Conservation (phyloP, 2,329 filamentous ascomycete genomes). For the Fusarium bulbicola region DNA sequence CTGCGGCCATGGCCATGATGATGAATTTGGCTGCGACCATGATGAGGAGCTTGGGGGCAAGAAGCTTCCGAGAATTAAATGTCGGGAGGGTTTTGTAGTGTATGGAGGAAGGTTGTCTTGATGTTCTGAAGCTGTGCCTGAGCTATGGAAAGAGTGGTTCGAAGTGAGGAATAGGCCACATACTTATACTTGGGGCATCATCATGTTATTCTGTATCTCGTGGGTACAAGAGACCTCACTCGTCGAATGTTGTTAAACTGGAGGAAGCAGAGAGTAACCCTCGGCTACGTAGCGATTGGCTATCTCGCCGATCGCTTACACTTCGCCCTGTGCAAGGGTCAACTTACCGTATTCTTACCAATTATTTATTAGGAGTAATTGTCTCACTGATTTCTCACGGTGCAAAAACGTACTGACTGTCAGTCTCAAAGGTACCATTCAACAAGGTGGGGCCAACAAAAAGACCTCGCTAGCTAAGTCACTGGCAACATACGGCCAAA, state of each 20-base stretch:
- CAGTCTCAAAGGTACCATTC: not conserved
- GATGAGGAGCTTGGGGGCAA: not conserved
- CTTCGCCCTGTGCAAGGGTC: accelerated
- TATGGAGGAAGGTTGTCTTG: no score
- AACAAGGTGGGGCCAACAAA: not conserved
- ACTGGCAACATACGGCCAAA: not conserved
- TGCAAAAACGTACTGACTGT: not conserved
- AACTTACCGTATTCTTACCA: not conserved
- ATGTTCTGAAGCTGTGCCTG: not conserved
- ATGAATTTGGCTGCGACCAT: not conserved
- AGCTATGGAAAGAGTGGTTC: not conserved
- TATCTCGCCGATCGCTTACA: not conserved
- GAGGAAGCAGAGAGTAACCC: not conserved
- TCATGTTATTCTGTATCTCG: not conserved
- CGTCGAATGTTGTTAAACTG: not conserved
- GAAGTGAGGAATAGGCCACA: no score
- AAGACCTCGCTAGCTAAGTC: not conserved
- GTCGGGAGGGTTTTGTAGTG: no score
- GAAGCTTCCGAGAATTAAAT: not conserved
- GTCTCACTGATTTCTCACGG: not conserved
- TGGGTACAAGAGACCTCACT: not conserved
- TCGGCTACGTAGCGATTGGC: not conserved
- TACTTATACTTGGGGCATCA: not conserved
- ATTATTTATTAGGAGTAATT: not conserved
- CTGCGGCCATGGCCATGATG: not conserved